A percentile compares a stretch with the other conserved stretches of the same genome.
These are phyloP conservation scores for Imleria badia DNA, from an alignment of 768 basidiomycete genomes.

Conservation along the genomic window DNA sequence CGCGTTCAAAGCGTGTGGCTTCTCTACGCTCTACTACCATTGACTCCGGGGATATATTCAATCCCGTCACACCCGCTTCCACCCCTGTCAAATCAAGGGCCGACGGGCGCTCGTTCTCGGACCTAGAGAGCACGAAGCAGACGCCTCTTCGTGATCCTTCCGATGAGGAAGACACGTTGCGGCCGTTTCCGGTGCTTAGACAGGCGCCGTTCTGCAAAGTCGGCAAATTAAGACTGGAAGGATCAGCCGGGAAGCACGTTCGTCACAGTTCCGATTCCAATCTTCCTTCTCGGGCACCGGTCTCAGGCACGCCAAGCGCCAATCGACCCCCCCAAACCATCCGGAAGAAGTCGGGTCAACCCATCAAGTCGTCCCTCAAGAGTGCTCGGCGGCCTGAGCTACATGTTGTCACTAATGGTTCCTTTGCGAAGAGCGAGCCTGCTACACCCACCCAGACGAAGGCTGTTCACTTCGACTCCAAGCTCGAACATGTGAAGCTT, in stretches of 20 bases:
- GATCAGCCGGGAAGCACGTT: constrained; percentile 15
- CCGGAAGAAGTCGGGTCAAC: constrained; percentile 93
- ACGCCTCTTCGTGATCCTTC: constrained; percentile 27
- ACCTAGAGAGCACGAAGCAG: constrained; percentile 13
- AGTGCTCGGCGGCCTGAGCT: constrained; percentile 55
- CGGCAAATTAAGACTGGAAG: constrained; percentile 27
- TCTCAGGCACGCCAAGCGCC: neutral
- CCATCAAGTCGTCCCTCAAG: constrained; percentile 90
- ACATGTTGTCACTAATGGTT: constrained; percentile 49
- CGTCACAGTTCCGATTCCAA: constrained; percentile 27
- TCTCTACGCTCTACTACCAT: constrained; percentile 25
- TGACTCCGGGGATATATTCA: constrained; percentile 29
- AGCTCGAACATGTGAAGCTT: constrained; percentile 91
- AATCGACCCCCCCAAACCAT: constrained; percentile 40
- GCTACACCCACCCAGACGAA: constrained; percentile 76
- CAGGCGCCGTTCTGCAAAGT: constrained; percentile 19
- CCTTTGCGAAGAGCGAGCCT: constrained; percentile 70
- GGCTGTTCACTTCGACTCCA: constrained; percentile 88
- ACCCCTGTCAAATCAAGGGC: constrained; percentile 27
- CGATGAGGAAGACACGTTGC: constrained; percentile 29
- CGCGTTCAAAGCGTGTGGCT: constrained; percentile 39
- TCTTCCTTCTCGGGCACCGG: neutral
- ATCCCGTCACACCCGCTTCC: constrained; percentile 44
- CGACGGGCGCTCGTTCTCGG: constrained; percentile 11
- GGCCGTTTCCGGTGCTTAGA: constrained; percentile 22